Evolutionary conservation across 345 rosid genomes (phyloP).

Genomic region (rapeseed (Brassica napus)): DNA sequence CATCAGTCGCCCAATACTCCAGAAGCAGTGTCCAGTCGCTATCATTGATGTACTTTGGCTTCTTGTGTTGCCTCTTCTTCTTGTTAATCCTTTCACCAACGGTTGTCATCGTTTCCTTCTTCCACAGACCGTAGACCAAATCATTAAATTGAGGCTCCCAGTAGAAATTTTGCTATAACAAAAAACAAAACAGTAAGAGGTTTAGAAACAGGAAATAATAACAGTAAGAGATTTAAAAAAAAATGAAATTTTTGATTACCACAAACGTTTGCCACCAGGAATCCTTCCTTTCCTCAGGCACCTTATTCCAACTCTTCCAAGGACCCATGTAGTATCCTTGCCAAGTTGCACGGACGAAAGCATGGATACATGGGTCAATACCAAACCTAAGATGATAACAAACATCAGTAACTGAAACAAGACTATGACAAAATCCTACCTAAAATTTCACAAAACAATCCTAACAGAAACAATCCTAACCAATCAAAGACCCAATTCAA

Average conservation of each 20-base stretch:
- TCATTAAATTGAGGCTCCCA: background rate
- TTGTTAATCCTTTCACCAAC: background rate
- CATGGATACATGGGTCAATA: too few relatives aligned
- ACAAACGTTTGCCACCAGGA: background rate
- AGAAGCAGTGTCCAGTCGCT: background rate
- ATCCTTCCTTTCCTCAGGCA: background rate
- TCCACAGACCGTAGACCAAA: background rate
- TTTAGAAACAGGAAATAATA: too few relatives aligned
- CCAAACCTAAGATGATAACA: too few relatives aligned
- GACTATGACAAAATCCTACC: too few relatives aligned
- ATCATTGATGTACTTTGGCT: background rate
- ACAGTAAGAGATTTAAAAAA: background rate
- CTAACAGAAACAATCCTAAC: too few relatives aligned
- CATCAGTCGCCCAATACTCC: background rate
- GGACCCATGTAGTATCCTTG: background rate
- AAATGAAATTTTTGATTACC: background rate
- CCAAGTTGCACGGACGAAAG: background rate
- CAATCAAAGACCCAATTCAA: too few relatives aligned
- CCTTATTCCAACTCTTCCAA: background rate
- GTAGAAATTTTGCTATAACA: background rate
- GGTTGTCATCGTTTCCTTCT: background rate
- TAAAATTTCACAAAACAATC: too few relatives aligned
- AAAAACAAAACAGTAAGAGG: background rate
- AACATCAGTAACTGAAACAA: too few relatives aligned
- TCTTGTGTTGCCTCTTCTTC: background rate